Evolutionary conservation across 2,329 filamentous ascomycete genomes (phyloP).

Genomic region (Endothia cerciana): DNA sequence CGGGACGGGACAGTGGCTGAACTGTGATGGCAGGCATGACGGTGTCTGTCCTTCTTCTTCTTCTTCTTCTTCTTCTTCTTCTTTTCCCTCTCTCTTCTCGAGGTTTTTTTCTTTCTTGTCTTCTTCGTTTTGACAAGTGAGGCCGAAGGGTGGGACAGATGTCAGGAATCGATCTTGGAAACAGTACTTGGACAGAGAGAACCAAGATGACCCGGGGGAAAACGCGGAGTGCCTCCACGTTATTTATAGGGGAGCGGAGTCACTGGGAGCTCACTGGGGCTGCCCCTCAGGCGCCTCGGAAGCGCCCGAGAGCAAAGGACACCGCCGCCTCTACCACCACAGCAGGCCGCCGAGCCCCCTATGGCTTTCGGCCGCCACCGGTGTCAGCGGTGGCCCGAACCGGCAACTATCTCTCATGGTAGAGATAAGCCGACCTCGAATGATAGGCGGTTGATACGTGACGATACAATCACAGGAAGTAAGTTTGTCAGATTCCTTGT

Average conservation of each 20-base stretch:
- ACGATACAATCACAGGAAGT: not conserved
- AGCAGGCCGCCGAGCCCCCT: not conserved
- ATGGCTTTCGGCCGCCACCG: conserved; percentile 18
- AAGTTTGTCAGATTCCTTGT: not conserved
- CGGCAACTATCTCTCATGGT: conserved; percentile 11
- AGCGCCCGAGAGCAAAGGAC: not conserved
- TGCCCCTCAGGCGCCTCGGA: too few relatives aligned
- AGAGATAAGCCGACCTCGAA: conserved; percentile 15
- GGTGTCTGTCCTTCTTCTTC: not conserved
- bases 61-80: too few relatives aligned
- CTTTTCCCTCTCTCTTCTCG: too few relatives aligned
- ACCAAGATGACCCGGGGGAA: not conserved
- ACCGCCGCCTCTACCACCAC: not conserved
- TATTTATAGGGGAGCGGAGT: not conserved
- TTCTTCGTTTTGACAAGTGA: not conserved
- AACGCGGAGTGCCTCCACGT: not conserved
- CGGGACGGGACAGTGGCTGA: conserved; percentile 42
- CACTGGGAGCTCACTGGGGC: too few relatives aligned
- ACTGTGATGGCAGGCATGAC: conserved; percentile 38
- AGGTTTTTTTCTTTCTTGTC: not conserved
- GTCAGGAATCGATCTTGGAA: not conserved
- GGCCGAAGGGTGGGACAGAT: not conserved
- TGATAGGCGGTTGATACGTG: conserved; percentile 10
- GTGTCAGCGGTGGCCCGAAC: conserved; percentile 6
- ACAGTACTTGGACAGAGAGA: not conserved